Evolutionary conservation across 1,284 basidiomycete species (phyloP).

Genomic region (Moniliella sp.): DNA sequence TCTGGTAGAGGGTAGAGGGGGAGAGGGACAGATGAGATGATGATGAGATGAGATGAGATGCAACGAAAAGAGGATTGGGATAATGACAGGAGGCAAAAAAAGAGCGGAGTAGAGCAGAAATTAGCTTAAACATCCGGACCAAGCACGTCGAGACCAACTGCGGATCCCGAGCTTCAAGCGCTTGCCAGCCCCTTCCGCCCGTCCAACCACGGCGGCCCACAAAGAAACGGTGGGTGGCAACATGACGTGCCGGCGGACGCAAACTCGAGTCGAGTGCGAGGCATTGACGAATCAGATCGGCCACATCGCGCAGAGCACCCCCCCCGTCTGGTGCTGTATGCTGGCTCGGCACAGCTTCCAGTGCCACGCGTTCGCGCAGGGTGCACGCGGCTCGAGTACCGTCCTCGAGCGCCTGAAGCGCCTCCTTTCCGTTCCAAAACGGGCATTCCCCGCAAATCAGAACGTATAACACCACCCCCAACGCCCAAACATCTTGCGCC

Average conservation of each 20-base stretch:
- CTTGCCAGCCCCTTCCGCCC: slow-evolving; percentile 30
- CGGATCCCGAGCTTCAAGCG: too few species aligned
- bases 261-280: slow-evolving; percentile 44
- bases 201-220: slow-evolving; percentile 40
- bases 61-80: too few species aligned
- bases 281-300: slow-evolving; percentile 55
- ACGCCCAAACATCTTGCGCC: slow-evolving; percentile 69
- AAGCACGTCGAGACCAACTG: too few species aligned
- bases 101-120: too few species aligned
- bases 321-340: slow-evolving; percentile 48
- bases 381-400: slow-evolving; percentile 22
- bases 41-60: too few species aligned
- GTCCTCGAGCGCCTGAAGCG: slow-evolving; percentile 17
- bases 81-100: too few species aligned
- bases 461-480: slow-evolving; percentile 70
- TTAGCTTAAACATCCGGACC: too few species aligned
- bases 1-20: too few species aligned
- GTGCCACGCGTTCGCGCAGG: slow-evolving; percentile 14
- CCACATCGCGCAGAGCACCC: slow-evolving; percentile 56
- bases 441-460: slow-evolving; percentile 64
- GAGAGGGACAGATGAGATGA: neutral
- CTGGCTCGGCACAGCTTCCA: too few species aligned
- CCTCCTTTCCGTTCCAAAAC: slow-evolving; percentile 45
- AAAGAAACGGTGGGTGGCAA: slow-evolving; percentile 56
- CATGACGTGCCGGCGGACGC: slow-evolving; percentile 54